Conservation (phyloP, 2,329 filamentous ascomycete species). For the Ceratocystis huliohia region DNA sequence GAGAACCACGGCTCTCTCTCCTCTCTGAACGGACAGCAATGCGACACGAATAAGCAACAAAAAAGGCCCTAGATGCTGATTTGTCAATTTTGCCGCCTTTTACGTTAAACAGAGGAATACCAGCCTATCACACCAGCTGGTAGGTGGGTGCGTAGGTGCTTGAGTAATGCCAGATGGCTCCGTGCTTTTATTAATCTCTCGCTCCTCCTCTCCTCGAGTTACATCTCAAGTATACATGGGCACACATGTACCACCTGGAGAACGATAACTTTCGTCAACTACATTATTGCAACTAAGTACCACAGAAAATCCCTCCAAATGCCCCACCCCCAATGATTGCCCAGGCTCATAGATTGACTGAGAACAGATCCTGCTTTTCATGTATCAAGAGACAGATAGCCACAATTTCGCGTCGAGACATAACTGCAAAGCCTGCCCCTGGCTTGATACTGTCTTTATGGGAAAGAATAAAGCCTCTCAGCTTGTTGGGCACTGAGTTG, state of each 20-base stretch:
- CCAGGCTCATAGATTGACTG: neutral
- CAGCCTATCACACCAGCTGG: neutral
- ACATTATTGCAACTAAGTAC: neutral
- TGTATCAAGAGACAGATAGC: neutral
- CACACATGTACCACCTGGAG: neutral
- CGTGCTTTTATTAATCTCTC: constrained; percentile 2
- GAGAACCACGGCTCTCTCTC: neutral
- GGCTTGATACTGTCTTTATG: too few species aligned
- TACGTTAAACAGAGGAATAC: neutral
- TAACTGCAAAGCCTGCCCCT: too few species aligned
- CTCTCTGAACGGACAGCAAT: neutral
- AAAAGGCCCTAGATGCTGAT: neutral
- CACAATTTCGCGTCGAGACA: neutral
- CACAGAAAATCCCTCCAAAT: neutral
- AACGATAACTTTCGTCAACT: neutral
- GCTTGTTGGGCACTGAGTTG: neutral
- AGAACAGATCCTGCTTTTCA: too few species aligned
- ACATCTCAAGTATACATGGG: neutral
- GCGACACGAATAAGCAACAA: neutral
- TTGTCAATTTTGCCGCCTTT: neutral
- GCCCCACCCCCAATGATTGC: neutral
- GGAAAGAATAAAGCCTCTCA: too few species aligned
- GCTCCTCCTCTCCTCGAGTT: neutral
- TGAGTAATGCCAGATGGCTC: neutral
- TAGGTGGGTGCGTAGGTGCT: neutral